Evolutionary conservation across 768 basidiomycete genomes (phyloP).

Genomic region (Baorangia bicolor): DNA sequence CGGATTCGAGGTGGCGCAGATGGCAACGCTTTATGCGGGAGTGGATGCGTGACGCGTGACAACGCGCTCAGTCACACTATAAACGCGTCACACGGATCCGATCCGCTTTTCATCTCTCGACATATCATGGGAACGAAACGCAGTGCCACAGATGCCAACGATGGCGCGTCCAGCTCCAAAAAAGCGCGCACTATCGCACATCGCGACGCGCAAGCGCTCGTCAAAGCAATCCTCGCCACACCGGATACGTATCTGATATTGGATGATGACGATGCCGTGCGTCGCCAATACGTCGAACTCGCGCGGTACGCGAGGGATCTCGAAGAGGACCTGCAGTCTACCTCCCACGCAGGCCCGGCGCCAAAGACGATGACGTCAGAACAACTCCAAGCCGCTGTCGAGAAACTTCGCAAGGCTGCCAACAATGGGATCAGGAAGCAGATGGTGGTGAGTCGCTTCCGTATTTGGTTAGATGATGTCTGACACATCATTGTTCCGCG

Average conservation of each 20-base stretch:
- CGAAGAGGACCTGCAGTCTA: constrained; percentile 29
- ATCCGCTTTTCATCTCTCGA: too few relatives aligned
- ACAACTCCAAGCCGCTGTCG: constrained; percentile 42
- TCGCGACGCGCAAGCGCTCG: constrained; percentile 35
- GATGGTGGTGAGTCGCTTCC: constrained; percentile 36
- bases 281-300: constrained; percentile 30
- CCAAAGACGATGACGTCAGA: constrained; percentile 36
- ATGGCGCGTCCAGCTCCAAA: constrained; percentile 24
- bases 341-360: neutral
- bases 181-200: constrained; percentile 25
- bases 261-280: constrained; percentile 32
- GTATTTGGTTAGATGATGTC: neutral
- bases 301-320: constrained; percentile 35
- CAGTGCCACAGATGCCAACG: constrained; percentile 29
- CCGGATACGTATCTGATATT: constrained; percentile 37
- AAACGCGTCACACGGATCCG: constrained; percentile 11
- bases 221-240: constrained; percentile 40
- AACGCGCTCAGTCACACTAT: constrained; percentile 26
- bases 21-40: neutral
- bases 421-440: constrained; percentile 52
- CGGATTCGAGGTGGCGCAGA: too few relatives aligned
- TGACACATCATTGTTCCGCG: neutral
- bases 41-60: constrained; percentile 27
- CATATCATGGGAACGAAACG: too few relatives aligned
- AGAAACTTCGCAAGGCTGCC: constrained; percentile 44